Evolutionary conservation across 176 grass and related monocot species (phyloP), one percentile per base, ranked within the genome.

Genomic region (Stipa capillata): DNA sequence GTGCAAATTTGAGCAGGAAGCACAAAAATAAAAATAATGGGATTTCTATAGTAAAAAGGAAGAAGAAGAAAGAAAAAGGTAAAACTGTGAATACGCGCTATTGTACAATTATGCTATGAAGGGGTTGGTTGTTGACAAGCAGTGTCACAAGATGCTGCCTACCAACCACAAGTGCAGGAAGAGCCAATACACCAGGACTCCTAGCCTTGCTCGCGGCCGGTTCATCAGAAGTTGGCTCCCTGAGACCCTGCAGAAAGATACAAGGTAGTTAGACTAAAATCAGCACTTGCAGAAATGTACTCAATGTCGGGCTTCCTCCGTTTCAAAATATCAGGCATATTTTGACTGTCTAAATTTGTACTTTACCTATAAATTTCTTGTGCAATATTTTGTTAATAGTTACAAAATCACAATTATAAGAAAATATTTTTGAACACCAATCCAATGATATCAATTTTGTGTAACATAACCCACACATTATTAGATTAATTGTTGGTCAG

Each of bases 91-190:
- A 74, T 77, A 62, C 32, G 8, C 76, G 57, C 80, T 91, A 94
- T 91, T 72, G 50, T 94, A 94, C 76, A 94, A 52, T 84, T 91
- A 78, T 86, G 66, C 79, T 88, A 74, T 69, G 44, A 66, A 36
- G 15, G 72, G 59, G 25, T 31, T 57, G 60, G 63, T 39, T 79
- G 50, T 49, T 32, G 23, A 56, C 54, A 51, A 83, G 44, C 41
- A 53, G 73, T 74, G 82, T 90, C 82, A 92, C 76, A 94, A 83
- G 62, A 98, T 87, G 69, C 91, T 85, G 52, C 92, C 92, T 32
- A 98, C 69, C 77, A 98, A 68, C 95, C 87, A 98, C 52, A 98
- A 74, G 85, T 98, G 95, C 88, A 94, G 34, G 78, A 84, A 87
- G 56, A 98, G 33, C 83, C 77, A 89, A 83, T 98, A 98, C 14